These are phyloP conservation scores for Salix suchowensis DNA, from an alignment of 345 rosid genomes.

Conservation along the genomic window DNA sequence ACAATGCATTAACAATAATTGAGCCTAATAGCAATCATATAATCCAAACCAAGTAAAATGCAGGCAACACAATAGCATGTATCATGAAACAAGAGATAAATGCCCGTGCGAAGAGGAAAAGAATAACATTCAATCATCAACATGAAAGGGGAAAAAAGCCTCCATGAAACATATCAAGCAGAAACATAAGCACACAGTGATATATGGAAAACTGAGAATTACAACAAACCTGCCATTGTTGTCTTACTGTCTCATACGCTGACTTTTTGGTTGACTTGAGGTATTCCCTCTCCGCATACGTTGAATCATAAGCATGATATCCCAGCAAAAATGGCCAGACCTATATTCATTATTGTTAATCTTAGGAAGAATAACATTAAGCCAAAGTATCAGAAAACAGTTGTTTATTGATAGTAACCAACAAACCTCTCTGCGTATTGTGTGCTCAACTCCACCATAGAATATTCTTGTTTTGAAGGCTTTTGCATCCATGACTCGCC, in stretches of 20 bases:
- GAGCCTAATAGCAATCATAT: not conserved
- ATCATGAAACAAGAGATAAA: not conserved
- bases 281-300: constrained; percentile 83
- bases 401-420: constrained; percentile 11
- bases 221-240: constrained; percentile 79
- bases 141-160: not conserved
- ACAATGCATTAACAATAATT: not conserved
- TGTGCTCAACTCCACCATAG: constrained; percentile 86
- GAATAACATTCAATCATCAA: not conserved
- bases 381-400: not conserved
- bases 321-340: constrained; percentile 90
- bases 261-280: constrained; percentile 48
- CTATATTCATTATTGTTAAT: constrained; percentile 35
- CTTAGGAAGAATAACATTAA: constrained; percentile 12
- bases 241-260: constrained; percentile 80
- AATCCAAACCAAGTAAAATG: not conserved
- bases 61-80: not conserved
- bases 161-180: not conserved
- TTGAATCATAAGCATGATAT: constrained; percentile 70
- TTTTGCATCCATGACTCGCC: constrained; percentile 64
- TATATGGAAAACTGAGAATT: not conserved
- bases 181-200: not conserved
- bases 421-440: constrained; percentile 72
- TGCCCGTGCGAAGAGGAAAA: not conserved
- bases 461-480: constrained; percentile 78